Percentiles rank a stretch among this genome's conserved stretches.
Evolutionary conservation across 2,329 filamentous ascomycete genomes (phyloP).

Genomic region (Aspergillus neotritici): DNA sequence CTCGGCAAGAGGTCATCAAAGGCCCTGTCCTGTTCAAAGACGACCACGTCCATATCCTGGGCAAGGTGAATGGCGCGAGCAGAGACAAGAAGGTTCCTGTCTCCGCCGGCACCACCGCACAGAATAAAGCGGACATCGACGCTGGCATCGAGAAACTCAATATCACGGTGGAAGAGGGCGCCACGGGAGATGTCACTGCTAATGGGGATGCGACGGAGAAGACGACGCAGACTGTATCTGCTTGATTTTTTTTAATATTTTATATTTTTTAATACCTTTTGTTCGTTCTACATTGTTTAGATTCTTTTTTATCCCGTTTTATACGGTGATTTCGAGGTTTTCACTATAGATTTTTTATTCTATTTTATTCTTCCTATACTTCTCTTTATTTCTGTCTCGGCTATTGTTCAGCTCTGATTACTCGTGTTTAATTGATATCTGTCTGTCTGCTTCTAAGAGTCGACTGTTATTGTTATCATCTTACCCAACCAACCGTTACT

Average conservation of each 20-base stretch:
- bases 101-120: not conserved
- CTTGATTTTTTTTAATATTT: not conserved
- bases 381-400: too few relatives aligned
- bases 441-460: too few relatives aligned
- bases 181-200: not conserved
- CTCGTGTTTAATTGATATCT: too few relatives aligned
- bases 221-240: not conserved
- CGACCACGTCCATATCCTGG: constrained; percentile 29
- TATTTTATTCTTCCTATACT: too few relatives aligned
- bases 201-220: not conserved
- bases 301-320: not conserved
- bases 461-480: too few relatives aligned
- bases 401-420: too few relatives aligned
- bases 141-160: not conserved
- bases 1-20: constrained; percentile 26
- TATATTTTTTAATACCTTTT: too few relatives aligned
- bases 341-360: too few relatives aligned
- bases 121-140: not conserved
- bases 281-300: not conserved
- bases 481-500: too few relatives aligned
- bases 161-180: not conserved
- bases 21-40: constrained; percentile 33
- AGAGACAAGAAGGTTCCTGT: constrained; percentile 25
- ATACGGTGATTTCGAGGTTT: too few relatives aligned
- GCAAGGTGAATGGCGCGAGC: constrained; percentile 30